A percentile compares a stretch with the other conserved stretches of the same genome.
phyloP scores from a whole-genome alignment of 495 filamentous ascomycete genomes.

The Pseudoneurospora amorphoporcata region DNA sequence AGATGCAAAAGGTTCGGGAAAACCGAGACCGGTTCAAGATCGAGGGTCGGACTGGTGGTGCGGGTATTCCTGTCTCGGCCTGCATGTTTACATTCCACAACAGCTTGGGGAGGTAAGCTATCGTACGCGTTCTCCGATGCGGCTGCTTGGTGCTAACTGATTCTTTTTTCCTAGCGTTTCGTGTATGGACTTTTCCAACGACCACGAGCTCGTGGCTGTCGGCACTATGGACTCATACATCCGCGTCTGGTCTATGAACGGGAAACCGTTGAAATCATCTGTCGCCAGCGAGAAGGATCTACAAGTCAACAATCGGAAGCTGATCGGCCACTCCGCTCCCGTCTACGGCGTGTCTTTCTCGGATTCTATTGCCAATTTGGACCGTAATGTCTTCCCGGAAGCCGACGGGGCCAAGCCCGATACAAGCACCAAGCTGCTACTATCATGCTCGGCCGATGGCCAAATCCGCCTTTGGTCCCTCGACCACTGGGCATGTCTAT shows the following conservation, averaged over 20 bases:
- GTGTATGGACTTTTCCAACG: slow-evolving; percentile 87
- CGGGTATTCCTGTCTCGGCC: slow-evolving; percentile 70
- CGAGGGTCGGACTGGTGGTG: slow-evolving; percentile 65
- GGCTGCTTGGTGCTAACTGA: slow-evolving; percentile 13
- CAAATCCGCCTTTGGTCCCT: slow-evolving; percentile 87
- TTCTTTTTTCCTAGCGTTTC: slow-evolving; percentile 51
- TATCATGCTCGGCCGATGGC: slow-evolving; percentile 81
- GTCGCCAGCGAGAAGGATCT: slow-evolving; percentile 28
- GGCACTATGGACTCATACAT: slow-evolving; percentile 92
- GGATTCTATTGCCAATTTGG: slow-evolving; percentile 51
- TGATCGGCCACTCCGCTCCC: slow-evolving; percentile 85
- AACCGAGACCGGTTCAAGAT: slow-evolving; percentile 83
- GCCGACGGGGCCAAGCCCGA: slow-evolving; percentile 40
- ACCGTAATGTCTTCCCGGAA: slow-evolving; percentile 30
- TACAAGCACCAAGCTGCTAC: slow-evolving; percentile 60
- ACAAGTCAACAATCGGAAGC: slow-evolving; percentile 53
- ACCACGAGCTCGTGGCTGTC: slow-evolving; percentile 70
- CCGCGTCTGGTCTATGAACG: slow-evolving; percentile 81
- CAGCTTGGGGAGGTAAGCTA: slow-evolving; percentile 69
- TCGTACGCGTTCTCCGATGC: neutral
- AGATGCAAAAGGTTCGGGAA: slow-evolving; percentile 90
- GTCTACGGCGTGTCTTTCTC: slow-evolving; percentile 88
- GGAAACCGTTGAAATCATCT: slow-evolving; percentile 50
- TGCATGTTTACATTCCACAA: slow-evolving; percentile 99
- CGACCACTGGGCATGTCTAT: slow-evolving; percentile 78